phyloP scores from a whole-genome alignment of 257 asterid genomes.

The Fraxinus americana region DNA sequence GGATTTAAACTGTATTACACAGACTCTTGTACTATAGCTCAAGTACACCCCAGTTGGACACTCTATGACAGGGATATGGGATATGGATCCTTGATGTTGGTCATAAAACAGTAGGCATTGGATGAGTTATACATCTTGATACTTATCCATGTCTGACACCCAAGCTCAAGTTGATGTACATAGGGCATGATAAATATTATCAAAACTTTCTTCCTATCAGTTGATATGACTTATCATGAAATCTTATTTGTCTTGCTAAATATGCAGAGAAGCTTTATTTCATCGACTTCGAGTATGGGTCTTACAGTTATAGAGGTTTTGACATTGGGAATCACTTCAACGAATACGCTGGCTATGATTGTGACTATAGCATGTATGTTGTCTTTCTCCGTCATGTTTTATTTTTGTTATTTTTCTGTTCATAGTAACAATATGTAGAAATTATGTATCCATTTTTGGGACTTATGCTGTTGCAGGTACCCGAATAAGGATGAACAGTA shows the following conservation, averaged over 20 bases:
- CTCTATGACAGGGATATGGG: neutral
- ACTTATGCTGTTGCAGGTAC: slow-evolving; percentile 53
- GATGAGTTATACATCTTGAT: slow-evolving; percentile 32
- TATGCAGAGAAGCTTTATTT: slow-evolving; percentile 81
- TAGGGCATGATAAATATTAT: slow-evolving; percentile 20
- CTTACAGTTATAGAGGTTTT: slow-evolving; percentile 90
- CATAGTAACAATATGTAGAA: slow-evolving; percentile 18
- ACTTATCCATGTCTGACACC: slow-evolving; percentile 12
- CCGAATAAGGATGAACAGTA: slow-evolving; percentile 75
- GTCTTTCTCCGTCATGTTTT: slow-evolving; percentile 21
- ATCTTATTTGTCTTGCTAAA: slow-evolving; percentile 25
- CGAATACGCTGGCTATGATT: slow-evolving; percentile 97
- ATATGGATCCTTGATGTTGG: neutral
- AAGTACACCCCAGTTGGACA: neutral
- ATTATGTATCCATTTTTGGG: slow-evolving; percentile 7
- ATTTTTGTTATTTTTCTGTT: slow-evolving; percentile 7
- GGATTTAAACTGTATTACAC: neutral
- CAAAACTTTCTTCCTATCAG: slow-evolving; percentile 1
- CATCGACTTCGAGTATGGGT: slow-evolving; percentile 97
- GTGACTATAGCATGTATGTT: slow-evolving; percentile 85
- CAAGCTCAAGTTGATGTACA: neutral
- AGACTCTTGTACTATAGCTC: neutral
- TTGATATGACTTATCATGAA: slow-evolving; percentile 19
- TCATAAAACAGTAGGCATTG: neutral
- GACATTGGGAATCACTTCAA: slow-evolving; percentile 99